Conservation (phyloP, 345 rosid genomes). For the Lenwebbia sp. region DNA sequence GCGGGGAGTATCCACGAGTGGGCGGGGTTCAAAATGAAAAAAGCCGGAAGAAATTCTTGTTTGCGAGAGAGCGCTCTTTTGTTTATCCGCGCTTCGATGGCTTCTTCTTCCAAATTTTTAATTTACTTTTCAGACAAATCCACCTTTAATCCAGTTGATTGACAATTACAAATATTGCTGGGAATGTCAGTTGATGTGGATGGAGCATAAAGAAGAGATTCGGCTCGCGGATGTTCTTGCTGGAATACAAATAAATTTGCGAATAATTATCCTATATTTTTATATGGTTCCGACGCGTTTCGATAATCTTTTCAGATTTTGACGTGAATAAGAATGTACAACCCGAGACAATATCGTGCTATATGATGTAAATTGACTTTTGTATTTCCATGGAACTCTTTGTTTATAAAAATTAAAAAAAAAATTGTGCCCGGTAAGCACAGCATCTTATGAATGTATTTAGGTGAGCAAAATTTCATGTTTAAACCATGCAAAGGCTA, state of each 20-base stretch:
- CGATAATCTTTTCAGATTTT: background rate
- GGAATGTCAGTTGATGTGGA: background rate
- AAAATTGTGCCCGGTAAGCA: background rate
- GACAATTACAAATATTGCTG: background rate
- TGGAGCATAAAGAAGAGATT: background rate
- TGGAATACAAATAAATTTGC: too few relatives aligned
- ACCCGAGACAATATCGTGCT: too few relatives aligned
- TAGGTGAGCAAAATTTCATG: background rate
- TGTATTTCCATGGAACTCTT: background rate
- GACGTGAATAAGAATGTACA: background rate
- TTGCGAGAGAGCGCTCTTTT: too few relatives aligned
- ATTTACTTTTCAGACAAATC: background rate
- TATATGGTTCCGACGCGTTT: too few relatives aligned
- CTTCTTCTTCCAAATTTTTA: too few relatives aligned
- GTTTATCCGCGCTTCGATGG: too few relatives aligned
- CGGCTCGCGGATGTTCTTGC: background rate
- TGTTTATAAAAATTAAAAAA: background rate
- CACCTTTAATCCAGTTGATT: background rate
- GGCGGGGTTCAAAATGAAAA: too few relatives aligned
- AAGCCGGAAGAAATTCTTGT: too few relatives aligned
- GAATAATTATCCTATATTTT: too few relatives aligned
- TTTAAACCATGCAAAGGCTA: background rate
- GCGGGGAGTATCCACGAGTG: too few relatives aligned
- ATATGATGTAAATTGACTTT: background rate
- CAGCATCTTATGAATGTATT: background rate